A percentile compares a stretch with the other conserved stretches of the same genome.
Evolutionary conservation across 2,329 filamentous ascomycete genomes (phyloP).

Genomic region (Chaetomiaceae sp.): DNA sequence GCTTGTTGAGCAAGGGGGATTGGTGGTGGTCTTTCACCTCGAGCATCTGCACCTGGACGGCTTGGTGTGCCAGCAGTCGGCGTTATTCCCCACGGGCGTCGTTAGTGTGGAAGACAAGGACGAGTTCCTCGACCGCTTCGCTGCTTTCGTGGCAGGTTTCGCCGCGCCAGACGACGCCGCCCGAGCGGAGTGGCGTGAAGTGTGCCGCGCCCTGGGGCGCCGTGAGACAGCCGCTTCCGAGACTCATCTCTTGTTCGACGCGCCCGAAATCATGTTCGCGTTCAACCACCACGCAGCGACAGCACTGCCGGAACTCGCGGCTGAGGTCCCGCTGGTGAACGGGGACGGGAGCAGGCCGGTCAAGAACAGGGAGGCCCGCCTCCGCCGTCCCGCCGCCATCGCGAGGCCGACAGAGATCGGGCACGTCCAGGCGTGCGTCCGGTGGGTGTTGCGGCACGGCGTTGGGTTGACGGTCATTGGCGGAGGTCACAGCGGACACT

Average conservation of each 20-base stretch:
- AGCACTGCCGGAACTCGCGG: slow-evolving; percentile 39
- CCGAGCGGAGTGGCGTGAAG: slow-evolving; percentile 42
- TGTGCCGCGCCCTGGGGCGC: slow-evolving; percentile 47
- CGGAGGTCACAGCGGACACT: slow-evolving; percentile 59
- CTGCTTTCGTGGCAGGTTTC: slow-evolving; percentile 49
- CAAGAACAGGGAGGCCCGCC: slow-evolving; percentile 50
- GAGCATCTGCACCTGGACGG: slow-evolving; percentile 42
- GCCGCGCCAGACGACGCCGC: slow-evolving; percentile 32
- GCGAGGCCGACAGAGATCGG: slow-evolving; percentile 43
- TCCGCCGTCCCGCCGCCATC: slow-evolving; percentile 40
- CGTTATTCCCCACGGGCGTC: slow-evolving; percentile 43
- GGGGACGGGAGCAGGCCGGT: slow-evolving; percentile 31
- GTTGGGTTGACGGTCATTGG: slow-evolving; percentile 48
- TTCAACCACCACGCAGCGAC: slow-evolving; percentile 48
- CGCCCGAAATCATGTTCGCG: slow-evolving; percentile 46
- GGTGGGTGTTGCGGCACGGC: slow-evolving; percentile 48
- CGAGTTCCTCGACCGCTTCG: slow-evolving; percentile 45
- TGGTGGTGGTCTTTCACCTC: slow-evolving; percentile 54
- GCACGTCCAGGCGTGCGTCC: slow-evolving; percentile 52
- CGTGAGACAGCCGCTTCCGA: slow-evolving; percentile 32
- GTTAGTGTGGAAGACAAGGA: slow-evolving; percentile 43
- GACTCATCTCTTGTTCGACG: slow-evolving; percentile 43
- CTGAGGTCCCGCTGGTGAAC: slow-evolving; percentile 36
- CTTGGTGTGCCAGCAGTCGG: slow-evolving; percentile 45
- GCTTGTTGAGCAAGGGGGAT: slow-evolving; percentile 40